Evolutionary conservation across 2,329 filamentous ascomycete species (phyloP), one percentile per base, ranked within the genome.

Genomic region (Colletotrichum somersetense): DNA sequence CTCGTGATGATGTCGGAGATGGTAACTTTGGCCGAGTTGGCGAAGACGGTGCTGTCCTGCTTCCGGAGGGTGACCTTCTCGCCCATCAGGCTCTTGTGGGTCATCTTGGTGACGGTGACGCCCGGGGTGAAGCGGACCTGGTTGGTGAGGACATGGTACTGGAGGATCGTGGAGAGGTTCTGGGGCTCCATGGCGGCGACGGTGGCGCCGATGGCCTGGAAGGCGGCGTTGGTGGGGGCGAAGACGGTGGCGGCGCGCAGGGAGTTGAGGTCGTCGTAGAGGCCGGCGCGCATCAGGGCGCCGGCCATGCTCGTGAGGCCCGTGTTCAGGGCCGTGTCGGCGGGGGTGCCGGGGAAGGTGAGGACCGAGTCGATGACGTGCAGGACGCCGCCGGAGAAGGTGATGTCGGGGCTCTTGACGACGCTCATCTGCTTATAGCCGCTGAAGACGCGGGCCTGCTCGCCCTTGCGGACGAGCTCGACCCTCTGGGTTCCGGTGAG

Each of bases 131-230:
- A 66, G 76, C 78, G 66, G 3, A 91, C 84, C 20, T 83, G 84
- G 57, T 85, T 85, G 61, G 84, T 83, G 57, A 93, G 80, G 63
- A 92, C 84, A 77, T 93, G 91, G 80, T 93, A 93, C 42, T 85
- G 81, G 44, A 93, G 83, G 58, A 93, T 84, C 38, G 78, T 79
- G 2, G 83, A 79, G 1, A 92, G 82, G 18, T 89, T 79, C 16
- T 84, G 79, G 0, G 80, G 78, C 30, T 83, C 83, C 53, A 91
- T 79, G 68, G 84, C 84, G 42, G 80, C 77, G 16, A 89, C 77
- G 30, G 85, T 82, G 61, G 84, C 88, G 66, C 86, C 88, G 56
- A 92, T 87, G 30, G 82, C 80, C 55, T 86, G 82, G 81, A 92
- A 89, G 11, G 89, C 90, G 0, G 81, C 82, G 77, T 91, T 89